Percentiles rank a stretch among this genome's conserved stretches.
These are phyloP conservation scores for Tylopilus balloui DNA, from an alignment of 768 basidiomycete species.

Conservation along the genomic window DNA sequence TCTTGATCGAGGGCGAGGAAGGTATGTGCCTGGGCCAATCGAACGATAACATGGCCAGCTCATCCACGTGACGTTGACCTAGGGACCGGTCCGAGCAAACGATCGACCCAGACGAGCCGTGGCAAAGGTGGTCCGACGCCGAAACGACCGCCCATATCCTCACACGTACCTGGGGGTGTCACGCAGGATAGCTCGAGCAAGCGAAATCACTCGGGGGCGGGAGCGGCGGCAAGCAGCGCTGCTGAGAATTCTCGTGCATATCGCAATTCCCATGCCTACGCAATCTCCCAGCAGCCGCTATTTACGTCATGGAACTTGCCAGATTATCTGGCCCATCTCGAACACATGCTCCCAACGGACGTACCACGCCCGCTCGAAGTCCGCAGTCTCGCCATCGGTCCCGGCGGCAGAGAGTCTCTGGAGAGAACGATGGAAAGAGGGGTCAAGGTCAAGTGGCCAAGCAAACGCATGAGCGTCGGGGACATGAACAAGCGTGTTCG, in stretches of 20 bases:
- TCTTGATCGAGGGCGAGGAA: constrained; percentile 55
- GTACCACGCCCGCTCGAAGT: constrained; percentile 73
- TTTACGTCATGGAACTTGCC: constrained; percentile 89
- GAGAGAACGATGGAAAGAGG: constrained; percentile 68
- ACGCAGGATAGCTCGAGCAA: constrained; percentile 45
- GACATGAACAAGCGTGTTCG: constrained; percentile 97
- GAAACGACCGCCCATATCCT: constrained; percentile 30
- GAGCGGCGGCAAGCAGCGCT: constrained; percentile 33
- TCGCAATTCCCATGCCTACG: constrained; percentile 76
- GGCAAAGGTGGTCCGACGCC: constrained; percentile 26
- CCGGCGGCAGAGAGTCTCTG: constrained; percentile 47
- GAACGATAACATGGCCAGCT: constrained; percentile 16
- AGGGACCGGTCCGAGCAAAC: constrained; percentile 32
- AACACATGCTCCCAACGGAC: constrained; percentile 75
- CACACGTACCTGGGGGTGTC: constrained; percentile 30
- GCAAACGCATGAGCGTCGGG: constrained; percentile 90
- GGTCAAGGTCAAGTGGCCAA: constrained; percentile 89
- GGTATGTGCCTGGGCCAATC: constrained; percentile 39
- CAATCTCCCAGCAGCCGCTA: constrained; percentile 70
- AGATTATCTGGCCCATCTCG: constrained; percentile 86
- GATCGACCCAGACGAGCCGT: constrained; percentile 40
- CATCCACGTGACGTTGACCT: constrained; percentile 38
- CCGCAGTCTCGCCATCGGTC: constrained; percentile 43
- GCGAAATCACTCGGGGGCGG: constrained; percentile 43
- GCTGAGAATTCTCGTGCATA: constrained; percentile 61